phyloP scores from a whole-genome alignment of 78 protist species.

The Dictyostelium purpureum region DNA sequence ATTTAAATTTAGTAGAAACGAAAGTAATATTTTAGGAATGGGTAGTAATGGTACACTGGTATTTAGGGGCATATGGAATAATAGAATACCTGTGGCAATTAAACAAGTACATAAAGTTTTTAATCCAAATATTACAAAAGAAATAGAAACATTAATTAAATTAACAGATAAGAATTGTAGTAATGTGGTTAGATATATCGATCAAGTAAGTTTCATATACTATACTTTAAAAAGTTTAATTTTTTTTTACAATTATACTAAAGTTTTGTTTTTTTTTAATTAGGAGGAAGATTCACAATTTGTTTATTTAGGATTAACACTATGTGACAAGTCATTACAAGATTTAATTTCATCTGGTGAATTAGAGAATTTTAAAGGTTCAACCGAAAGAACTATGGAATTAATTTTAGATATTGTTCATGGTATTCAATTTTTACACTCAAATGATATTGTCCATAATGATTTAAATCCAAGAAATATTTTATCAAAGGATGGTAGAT shows the following conservation, averaged over 20 bases:
- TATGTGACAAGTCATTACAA: constrained; percentile 39
- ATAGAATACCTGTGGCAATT: constrained; percentile 40
- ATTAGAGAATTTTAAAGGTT: background rate
- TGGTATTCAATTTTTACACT: constrained; percentile 29
- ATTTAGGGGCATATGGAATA: constrained; percentile 33
- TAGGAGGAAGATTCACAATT: constrained; percentile 40
- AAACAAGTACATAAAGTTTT: constrained; percentile 47
- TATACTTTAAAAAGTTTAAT: too few species aligned
- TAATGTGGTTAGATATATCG: constrained; percentile 44
- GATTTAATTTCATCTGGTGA: background rate
- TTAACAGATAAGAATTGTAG: background rate
- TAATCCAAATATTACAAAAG: constrained; percentile 14
- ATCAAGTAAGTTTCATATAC: too few species aligned
- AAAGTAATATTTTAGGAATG: constrained; percentile 4
- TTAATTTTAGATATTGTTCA: constrained; percentile 14
- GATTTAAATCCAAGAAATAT: constrained; percentile 70
- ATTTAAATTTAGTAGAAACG: constrained; percentile 48
- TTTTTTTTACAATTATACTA: too few species aligned
- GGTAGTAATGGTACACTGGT: constrained; percentile 75
- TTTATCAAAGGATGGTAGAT: background rate
- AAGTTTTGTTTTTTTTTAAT: too few species aligned
- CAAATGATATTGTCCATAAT: constrained; percentile 39
- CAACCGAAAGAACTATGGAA: background rate
- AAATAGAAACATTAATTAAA: constrained; percentile 29
- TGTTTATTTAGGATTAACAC: constrained; percentile 43